These are phyloP conservation scores for Sporothrix luriei DNA, from an alignment of 2,329 filamentous ascomycete genomes.

Conservation along the genomic window DNA sequence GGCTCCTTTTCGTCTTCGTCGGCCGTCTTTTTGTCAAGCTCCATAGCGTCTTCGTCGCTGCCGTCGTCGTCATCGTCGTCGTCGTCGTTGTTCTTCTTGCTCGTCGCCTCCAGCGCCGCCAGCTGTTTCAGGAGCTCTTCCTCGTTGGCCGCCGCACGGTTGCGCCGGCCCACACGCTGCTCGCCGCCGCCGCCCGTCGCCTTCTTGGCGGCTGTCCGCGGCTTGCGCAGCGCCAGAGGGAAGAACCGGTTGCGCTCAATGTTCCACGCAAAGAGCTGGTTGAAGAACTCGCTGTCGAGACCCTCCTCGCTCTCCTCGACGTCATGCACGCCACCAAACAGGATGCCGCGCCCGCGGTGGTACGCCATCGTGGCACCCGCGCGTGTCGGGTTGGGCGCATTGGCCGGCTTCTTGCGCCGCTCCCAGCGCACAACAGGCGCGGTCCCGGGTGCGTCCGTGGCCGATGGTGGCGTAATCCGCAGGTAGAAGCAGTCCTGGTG, in stretches of 20 bases:
- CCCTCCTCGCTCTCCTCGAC: conserved; percentile 90
- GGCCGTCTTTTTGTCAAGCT: conserved; percentile 56
- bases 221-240: conserved; percentile 73
- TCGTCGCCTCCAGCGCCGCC: conserved; percentile 71
- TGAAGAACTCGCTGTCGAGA: conserved; percentile 97
- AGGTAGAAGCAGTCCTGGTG: conserved; percentile 96
- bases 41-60: conserved; percentile 57
- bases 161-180: conserved; percentile 62
- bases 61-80: conserved; percentile 57
- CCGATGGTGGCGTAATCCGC: conserved; percentile 70
- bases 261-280: conserved; percentile 88
- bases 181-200: conserved; percentile 47
- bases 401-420: conserved; percentile 86
- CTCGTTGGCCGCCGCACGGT: conserved; percentile 84
- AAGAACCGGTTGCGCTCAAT: conserved; percentile 95
- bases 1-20: conserved; percentile 60
- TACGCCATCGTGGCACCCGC: conserved; percentile 92
- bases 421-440: conserved; percentile 85
- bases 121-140: conserved; percentile 87
- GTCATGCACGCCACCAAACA: conserved; percentile 94
- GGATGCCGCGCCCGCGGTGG: conserved; percentile 88
- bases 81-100: conserved; percentile 14
- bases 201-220: conserved; percentile 64
- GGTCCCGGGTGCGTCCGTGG: conserved; percentile 66
- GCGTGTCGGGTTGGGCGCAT: conserved; percentile 78